phyloP scores from a whole-genome alignment of 129 eudicot genomes.

The Kitagawia praeruptora region DNA sequence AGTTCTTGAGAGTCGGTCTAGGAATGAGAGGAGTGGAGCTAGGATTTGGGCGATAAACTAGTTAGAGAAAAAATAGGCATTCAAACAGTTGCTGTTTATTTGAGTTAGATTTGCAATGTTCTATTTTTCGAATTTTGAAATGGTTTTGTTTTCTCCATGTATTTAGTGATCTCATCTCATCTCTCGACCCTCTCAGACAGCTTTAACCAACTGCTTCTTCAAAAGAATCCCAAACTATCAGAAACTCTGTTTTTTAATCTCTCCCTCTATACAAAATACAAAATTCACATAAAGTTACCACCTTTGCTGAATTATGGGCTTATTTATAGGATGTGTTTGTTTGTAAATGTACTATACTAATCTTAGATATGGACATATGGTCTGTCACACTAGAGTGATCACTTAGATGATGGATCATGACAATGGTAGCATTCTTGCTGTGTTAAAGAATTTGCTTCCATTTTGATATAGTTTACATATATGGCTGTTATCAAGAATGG shows the following conservation, averaged over 20 bases:
- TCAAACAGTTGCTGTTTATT: conserved; percentile 30
- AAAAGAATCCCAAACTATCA: conserved; percentile 27
- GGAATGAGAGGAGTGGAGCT: conserved; percentile 67
- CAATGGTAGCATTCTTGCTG: neutral
- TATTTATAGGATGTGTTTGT: conserved; percentile 13
- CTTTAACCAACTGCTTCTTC: conserved; percentile 16
- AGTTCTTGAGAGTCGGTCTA: conserved; percentile 46
- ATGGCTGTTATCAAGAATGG: conserved; percentile 60
- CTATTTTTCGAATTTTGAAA: conserved; percentile 30
- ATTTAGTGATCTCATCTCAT: conserved; percentile 24
- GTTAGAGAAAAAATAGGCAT: conserved; percentile 19
- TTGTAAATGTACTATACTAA: conserved; percentile 22
- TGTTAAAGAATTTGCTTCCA: neutral
- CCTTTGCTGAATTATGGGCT: conserved; percentile 30
- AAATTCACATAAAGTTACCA: conserved; percentile 5
- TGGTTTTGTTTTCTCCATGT: conserved; percentile 8
- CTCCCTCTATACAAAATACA: conserved; percentile 7
- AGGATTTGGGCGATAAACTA: conserved; percentile 61
- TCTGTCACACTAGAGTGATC: conserved; percentile 21
- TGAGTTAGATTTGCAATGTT: conserved; percentile 44
- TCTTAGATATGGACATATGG: conserved; percentile 12
- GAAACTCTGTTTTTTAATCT: conserved; percentile 9
- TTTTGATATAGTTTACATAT: conserved; percentile 13
- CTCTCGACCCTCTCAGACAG: conserved; percentile 34
- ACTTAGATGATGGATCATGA: neutral